Percentiles rank a stretch among this genome's conserved stretches.
These are phyloP conservation scores for Eutrema salsugineum DNA, from an alignment of 441 rosid genomes.

Conservation along the genomic window DNA sequence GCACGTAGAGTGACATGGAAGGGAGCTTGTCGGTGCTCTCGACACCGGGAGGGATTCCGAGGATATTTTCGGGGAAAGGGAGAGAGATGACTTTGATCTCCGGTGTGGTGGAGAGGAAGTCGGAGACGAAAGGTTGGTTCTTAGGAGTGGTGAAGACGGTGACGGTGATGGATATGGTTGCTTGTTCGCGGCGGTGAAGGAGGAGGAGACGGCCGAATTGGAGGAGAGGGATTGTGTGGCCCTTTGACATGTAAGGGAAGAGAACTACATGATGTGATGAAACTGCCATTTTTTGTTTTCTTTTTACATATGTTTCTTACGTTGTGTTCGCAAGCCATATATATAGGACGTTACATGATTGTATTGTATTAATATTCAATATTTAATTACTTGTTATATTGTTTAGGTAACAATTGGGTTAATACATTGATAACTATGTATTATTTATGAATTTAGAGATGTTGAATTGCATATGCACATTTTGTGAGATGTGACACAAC, in stretches of 20 bases:
- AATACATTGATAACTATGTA: not conserved
- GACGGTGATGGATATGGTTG: slow-evolving; percentile 28
- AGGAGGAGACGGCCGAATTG: slow-evolving; percentile 57
- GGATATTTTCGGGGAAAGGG: slow-evolving; percentile 45
- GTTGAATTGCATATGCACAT: not conserved
- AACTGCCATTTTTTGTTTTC: not conserved
- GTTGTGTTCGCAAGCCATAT: too few relatives aligned
- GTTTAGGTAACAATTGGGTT: not conserved
- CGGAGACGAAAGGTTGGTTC: slow-evolving; percentile 49
- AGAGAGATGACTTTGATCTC: slow-evolving; percentile 38
- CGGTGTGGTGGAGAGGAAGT: slow-evolving; percentile 36
- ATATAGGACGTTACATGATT: too few relatives aligned
- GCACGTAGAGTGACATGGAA: slow-evolving; percentile 44
- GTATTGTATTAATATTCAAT: too few relatives aligned
- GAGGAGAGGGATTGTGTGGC: slow-evolving; percentile 74
- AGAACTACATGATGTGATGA: slow-evolving; percentile 39
- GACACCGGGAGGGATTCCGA: slow-evolving; percentile 44
- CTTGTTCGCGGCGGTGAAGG: slow-evolving; percentile 24
- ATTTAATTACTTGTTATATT: not conserved
- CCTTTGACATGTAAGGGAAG: slow-evolving; percentile 79
- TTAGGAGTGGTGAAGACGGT: slow-evolving; percentile 64
- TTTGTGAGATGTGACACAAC: not conserved
- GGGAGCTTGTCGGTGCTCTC: slow-evolving; percentile 69
- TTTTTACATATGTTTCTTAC: too few relatives aligned
- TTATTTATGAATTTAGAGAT: not conserved